Base-by-base conservation (phyloP, 495 filamentous ascomycete species). In the Xylaria palmicola region DNA sequence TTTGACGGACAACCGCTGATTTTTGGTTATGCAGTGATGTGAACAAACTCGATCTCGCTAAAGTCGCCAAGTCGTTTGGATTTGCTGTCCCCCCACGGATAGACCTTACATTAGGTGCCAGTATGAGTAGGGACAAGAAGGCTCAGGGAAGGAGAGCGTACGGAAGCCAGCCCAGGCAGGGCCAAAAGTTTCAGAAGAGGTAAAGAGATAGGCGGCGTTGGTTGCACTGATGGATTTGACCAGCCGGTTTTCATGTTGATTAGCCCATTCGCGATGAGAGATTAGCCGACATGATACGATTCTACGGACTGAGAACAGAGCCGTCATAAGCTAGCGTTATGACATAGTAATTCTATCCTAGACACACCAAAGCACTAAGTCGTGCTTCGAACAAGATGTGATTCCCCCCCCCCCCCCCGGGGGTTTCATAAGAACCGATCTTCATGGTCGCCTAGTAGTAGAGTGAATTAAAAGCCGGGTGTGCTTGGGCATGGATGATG, bases 61-160 rank as follows among this genome's bases (percentile, higher is more conserved):
- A 96, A 79, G 89, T 98, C 15, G 92, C 94, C 48, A 96, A 93
- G 83, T 85, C 88, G 48, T 98, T 97, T 69, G 94, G 94, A 0
- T 98, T 98, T 73, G 70, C 82, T 4, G 84, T 88, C 0, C 93
- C 94, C n/a, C 94, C 94, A 9, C 83, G 91, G 45, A 89, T 98
- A 29, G 94, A 98, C 72, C 88, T 98, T 66, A 86, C 85, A 32
- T 76, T 98, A 29, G 92, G 93, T 0, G 86, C 93, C 6, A 92
- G 93, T 65, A 86, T 98, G 87, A 85, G 84, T 59, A 79, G 90
- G 60, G 91, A 96, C 68, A 97, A 95, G 86, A 94, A 92, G 78
- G 74, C 80, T 34, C 81, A 83, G 64, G 86, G 85, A 9, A 81
- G 93, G 67, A 86, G 93, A 66, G 81, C 83, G 6, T 98, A 98